phyloP scores from a whole-genome alignment of 1,139 yeast species.

The Arxiozyma bovina region DNA sequence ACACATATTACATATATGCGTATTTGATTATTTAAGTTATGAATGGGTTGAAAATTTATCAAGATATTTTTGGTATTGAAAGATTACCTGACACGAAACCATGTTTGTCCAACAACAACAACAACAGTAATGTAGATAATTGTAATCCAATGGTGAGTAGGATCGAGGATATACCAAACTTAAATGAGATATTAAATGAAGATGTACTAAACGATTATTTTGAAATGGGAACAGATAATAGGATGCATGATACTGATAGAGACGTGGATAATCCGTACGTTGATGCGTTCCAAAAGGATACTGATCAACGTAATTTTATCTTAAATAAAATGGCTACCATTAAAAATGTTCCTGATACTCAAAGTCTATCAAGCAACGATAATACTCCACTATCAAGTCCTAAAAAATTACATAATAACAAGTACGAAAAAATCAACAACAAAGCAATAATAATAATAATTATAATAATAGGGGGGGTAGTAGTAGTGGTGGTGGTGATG shows the following conservation, averaged over 20 bases:
- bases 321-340: constrained; percentile 16
- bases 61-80: constrained; percentile 20
- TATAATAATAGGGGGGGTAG: no score
- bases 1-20: neutral
- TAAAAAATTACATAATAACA: constrained; percentile 5
- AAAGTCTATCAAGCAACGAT: constrained; percentile 24
- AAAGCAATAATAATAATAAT: no score
- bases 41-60: constrained; percentile 1
- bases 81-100: constrained; percentile 17
- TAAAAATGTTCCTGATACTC: constrained; percentile 26
- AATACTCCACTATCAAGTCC: constrained; percentile 23
- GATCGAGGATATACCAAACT: constrained; percentile 19
- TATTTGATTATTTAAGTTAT: neutral
- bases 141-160: constrained; percentile 14
- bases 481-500: neutral
- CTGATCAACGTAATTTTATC: neutral
- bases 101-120: neutral
- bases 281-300: neutral
- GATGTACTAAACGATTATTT: constrained; percentile 18
- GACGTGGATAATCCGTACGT: neutral
- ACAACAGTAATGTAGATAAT: neutral
- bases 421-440: no score
- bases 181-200: constrained; percentile 14
- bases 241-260: neutral
- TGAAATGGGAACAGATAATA: neutral